Conservation (phyloP, 192 early-diverging fungal genomes). For the Coemansia sp. region DNA sequence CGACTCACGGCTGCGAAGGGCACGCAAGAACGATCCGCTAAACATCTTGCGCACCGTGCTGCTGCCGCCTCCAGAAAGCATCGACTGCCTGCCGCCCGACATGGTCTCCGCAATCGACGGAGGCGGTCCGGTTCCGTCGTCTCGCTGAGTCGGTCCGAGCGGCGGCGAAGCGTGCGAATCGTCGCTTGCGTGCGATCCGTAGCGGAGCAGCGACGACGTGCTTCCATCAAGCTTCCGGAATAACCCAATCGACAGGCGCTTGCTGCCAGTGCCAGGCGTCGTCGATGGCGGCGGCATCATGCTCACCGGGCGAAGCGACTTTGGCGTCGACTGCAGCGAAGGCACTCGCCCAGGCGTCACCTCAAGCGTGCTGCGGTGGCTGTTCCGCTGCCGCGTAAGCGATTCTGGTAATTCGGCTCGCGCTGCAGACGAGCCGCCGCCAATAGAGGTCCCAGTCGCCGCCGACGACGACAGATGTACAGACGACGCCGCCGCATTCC, state of each 20-base stretch:
- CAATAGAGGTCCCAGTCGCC: slow-evolving; percentile 7
- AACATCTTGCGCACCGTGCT: slow-evolving; percentile 54
- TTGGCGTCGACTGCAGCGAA: slow-evolving; percentile 44
- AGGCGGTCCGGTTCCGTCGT: background rate
- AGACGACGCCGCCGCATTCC: slow-evolving; percentile 9
- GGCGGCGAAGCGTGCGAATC: slow-evolving; percentile 22
- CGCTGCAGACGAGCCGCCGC: slow-evolving; percentile 5
- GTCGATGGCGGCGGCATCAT: slow-evolving; percentile 29
- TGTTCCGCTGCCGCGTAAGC: slow-evolving; percentile 12
- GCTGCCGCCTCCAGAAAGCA: slow-evolving; percentile 22
- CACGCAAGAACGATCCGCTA: slow-evolving; percentile 48
- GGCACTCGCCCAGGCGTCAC: slow-evolving; percentile 28
- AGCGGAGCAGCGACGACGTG: slow-evolving; percentile 37
- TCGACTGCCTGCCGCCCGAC: slow-evolving; percentile 12
- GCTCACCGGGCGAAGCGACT: slow-evolving; percentile 43
- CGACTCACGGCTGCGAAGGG: slow-evolving; percentile 51
- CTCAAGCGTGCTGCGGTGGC: slow-evolving; percentile 41
- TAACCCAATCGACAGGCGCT: slow-evolving; percentile 51
- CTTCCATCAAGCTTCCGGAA: slow-evolving; percentile 37
- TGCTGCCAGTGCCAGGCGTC: slow-evolving; percentile 17
- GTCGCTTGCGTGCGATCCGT: slow-evolving; percentile 37
- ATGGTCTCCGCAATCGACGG: slow-evolving; percentile 3
- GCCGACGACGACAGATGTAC: slow-evolving; percentile 2
- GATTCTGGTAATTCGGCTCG: slow-evolving; percentile 1
- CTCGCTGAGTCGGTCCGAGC: slow-evolving; percentile 7